phyloP scores from a whole-genome alignment of 768 basidiomycete genomes.

The Panaeolus cyanescens region DNA sequence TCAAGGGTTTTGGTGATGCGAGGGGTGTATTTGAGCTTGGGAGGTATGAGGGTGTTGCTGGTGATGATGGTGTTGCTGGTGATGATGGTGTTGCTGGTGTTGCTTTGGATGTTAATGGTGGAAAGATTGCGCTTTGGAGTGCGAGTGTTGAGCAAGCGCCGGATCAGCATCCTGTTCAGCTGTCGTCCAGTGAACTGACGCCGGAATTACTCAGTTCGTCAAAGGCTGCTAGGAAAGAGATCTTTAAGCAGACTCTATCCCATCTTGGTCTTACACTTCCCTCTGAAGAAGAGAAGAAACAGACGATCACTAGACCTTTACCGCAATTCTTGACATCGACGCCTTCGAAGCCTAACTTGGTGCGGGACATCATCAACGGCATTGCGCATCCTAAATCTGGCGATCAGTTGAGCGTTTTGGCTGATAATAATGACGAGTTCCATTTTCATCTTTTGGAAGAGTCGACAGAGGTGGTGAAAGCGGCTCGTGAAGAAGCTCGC shows the following conservation, averaged over 20 bases:
- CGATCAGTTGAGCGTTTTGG: slow-evolving; percentile 39
- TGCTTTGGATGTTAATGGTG: slow-evolving; percentile 37
- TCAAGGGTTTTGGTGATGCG: slow-evolving; percentile 30
- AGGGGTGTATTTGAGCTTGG: slow-evolving; percentile 32
- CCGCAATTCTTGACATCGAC: slow-evolving; percentile 62
- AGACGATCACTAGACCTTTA: slow-evolving; percentile 41
- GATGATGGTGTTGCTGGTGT: slow-evolving; percentile 34
- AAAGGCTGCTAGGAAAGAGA: slow-evolving; percentile 18
- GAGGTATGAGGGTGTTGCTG: slow-evolving; percentile 21
- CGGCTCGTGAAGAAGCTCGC: slow-evolving; percentile 24
- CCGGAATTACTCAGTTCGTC: slow-evolving; percentile 17
- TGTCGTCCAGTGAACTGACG: slow-evolving; percentile 14
- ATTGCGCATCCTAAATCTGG: slow-evolving; percentile 32
- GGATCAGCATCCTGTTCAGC: slow-evolving; percentile 33
- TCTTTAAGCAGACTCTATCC: slow-evolving; percentile 34
- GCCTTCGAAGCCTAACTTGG: slow-evolving; percentile 40
- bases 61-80: slow-evolving; percentile 29
- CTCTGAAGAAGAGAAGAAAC: slow-evolving; percentile 27
- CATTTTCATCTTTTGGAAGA: slow-evolving; percentile 48
- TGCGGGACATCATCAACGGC: slow-evolving; percentile 39
- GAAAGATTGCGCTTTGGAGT: slow-evolving; percentile 57
- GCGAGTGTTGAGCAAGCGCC: slow-evolving; percentile 61
- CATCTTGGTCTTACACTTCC: slow-evolving; percentile 44
- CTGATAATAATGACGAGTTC: slow-evolving; percentile 76
- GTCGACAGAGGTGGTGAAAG: slow-evolving; percentile 27